These are phyloP conservation scores for Colletotrichum sp. DNA, from an alignment of 2,329 filamentous ascomycete species.

Conservation along the genomic window DNA sequence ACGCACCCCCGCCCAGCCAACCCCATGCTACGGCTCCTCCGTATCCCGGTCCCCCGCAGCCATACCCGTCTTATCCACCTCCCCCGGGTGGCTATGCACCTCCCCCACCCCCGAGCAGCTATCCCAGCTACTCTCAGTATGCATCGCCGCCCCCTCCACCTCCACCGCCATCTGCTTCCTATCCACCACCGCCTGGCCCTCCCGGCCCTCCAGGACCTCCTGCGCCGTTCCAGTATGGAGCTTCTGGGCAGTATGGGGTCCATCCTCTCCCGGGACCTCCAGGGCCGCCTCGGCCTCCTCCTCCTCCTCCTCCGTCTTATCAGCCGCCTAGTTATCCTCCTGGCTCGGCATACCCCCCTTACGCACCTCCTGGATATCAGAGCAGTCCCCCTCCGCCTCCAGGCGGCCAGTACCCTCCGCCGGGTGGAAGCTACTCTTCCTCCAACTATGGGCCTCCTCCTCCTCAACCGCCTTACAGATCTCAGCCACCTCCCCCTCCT, in stretches of 20 bases:
- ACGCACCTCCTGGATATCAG: conserved; percentile 1
- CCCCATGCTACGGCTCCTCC: conserved; percentile 12
- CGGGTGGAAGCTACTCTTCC: background rate
- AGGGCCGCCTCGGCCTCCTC: conserved; percentile 21
- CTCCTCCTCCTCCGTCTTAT: conserved; percentile 16
- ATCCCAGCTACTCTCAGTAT: conserved; percentile 1
- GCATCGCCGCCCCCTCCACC: conserved; percentile 5
- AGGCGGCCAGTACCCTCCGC: background rate
- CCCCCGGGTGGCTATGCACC: background rate
- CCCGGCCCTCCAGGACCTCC: background rate
- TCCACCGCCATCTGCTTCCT: background rate
- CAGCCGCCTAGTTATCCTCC: conserved; percentile 2
- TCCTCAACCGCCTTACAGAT: background rate
- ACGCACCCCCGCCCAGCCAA: conserved; percentile 16
- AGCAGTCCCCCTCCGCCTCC: background rate
- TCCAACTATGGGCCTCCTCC: background rate
- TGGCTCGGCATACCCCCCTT: background rate
- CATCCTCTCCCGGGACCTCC: conserved; percentile 27
- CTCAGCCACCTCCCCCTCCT: background rate
- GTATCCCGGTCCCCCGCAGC: conserved; percentile 13
- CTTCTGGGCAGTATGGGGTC: conserved; percentile 30
- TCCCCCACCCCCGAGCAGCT: conserved; percentile 5
- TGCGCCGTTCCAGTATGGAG: conserved; percentile 21
- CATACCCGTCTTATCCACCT: conserved; percentile 10
- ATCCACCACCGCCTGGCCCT: background rate